A percentile compares a stretch with the other conserved stretches of the same genome.
Conservation (phyloP, 208 protist species). For the Trypanosomatidae sp. region DNA sequence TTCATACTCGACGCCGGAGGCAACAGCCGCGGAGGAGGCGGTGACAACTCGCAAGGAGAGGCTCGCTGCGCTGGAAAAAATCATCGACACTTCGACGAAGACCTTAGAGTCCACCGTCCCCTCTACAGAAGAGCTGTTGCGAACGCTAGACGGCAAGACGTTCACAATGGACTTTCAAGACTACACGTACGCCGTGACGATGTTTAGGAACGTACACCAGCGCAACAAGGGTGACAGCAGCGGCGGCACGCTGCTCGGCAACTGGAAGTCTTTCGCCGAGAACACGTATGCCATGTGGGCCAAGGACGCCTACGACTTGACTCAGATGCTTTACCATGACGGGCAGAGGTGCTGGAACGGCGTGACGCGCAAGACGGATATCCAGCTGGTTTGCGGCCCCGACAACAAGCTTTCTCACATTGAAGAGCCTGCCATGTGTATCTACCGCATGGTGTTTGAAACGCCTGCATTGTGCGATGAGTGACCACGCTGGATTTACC, state of each 20-base stretch:
- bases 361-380: conserved; percentile 35
- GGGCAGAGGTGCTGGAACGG: conserved; percentile 62
- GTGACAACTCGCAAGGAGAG: no score
- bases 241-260: conserved; percentile 35
- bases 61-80: no score
- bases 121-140: conserved; percentile 59
- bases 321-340: conserved; percentile 58
- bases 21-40: no score
- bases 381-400: conserved; percentile 64
- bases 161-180: conserved; percentile 48
- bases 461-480: conserved; percentile 68
- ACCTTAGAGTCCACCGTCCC: no score
- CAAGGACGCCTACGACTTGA: conserved; percentile 49
- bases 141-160: conserved; percentile 42
- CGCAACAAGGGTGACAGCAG: conserved; percentile 18
- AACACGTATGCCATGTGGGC: conserved; percentile 73
- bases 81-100: no score
- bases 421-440: conserved; percentile 75
- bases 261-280: conserved; percentile 61
- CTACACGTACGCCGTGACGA: conserved; percentile 61
- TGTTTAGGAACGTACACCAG: conserved; percentile 54
- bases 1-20: no score
- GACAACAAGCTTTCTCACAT: conserved; percentile 53
- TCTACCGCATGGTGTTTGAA: conserved; percentile 77
- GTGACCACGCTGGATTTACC: neutral